These are phyloP conservation scores for Panicum hallii DNA, from an alignment of 202 grass and related monocot species.

Conservation along the genomic window DNA sequence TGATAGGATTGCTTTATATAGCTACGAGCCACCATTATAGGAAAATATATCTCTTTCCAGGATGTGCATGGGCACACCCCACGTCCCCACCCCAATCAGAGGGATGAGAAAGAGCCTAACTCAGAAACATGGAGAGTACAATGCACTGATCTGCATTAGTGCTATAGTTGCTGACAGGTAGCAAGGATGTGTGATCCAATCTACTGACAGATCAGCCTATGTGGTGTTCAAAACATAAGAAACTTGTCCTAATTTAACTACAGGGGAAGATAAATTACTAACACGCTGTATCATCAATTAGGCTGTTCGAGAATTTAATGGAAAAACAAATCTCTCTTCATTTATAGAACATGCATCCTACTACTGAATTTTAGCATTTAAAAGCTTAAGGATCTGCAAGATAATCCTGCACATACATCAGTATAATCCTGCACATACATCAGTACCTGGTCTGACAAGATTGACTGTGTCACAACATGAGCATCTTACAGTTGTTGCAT, in stretches of 20 bases:
- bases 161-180: not conserved
- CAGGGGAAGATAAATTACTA: not conserved
- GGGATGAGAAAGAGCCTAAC: not conserved
- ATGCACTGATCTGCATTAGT: not conserved
- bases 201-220: conserved; percentile 1
- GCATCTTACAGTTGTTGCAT: conserved; percentile 79
- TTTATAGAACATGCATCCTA: conserved; percentile 30
- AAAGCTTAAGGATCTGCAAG: conserved; percentile 25
- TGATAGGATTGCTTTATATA: conserved; percentile 10
- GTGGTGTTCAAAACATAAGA: conserved; percentile 3
- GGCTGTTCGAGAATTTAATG: not conserved
- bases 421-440: conserved; percentile 39
- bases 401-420: conserved; percentile 22
- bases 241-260: conserved; percentile 9
- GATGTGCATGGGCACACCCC: not conserved
- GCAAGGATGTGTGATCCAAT: not conserved
- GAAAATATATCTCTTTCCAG: not conserved
- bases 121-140: not conserved
- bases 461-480: conserved; percentile 90
- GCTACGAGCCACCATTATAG: not conserved
- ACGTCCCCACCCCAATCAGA: not conserved
- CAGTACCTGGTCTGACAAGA: conserved; percentile 77
- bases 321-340: not conserved
- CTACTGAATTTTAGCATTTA: conserved; percentile 33
- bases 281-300: not conserved